phyloP scores from a whole-genome alignment of 225 moss, liverwort and hornwort genomes.

The Pleurozium schreberi region DNA sequence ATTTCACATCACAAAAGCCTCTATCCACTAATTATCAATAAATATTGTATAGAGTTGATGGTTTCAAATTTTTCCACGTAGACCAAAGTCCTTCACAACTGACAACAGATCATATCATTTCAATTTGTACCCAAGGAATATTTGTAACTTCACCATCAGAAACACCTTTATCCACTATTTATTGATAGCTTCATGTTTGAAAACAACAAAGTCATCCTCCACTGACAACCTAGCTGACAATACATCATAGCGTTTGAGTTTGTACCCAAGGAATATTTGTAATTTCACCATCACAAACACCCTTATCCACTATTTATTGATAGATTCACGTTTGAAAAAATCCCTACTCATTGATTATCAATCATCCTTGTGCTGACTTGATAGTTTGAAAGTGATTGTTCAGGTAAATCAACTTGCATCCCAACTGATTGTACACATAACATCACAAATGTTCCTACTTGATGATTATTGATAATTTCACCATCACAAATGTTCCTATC shows the following conservation, averaged over 20 bases:
- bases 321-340: background rate
- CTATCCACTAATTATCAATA: too few relatives aligned
- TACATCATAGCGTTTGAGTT: background rate
- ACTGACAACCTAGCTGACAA: fast-evolving
- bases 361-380: too few relatives aligned
- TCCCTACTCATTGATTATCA: background rate
- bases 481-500: background rate
- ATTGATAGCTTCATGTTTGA: too few relatives aligned
- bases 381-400: too few relatives aligned
- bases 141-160: too few relatives aligned
- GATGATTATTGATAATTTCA: background rate
- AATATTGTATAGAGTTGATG: too few relatives aligned
- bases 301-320: background rate
- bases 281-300: too few relatives aligned
- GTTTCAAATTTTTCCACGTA: too few relatives aligned
- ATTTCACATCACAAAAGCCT: background rate
- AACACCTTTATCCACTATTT: too few relatives aligned
- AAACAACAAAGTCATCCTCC: fast-evolving
- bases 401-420: background rate
- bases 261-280: fast-evolving
- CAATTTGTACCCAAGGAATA: too few relatives aligned
- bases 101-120: fast-evolving
- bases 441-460: fast-evolving
- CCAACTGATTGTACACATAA: background rate
- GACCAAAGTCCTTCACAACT: fast-evolving